Base-by-base conservation (phyloP, 176 grass and related monocot species). In the Triticum timopheevii region DNA sequence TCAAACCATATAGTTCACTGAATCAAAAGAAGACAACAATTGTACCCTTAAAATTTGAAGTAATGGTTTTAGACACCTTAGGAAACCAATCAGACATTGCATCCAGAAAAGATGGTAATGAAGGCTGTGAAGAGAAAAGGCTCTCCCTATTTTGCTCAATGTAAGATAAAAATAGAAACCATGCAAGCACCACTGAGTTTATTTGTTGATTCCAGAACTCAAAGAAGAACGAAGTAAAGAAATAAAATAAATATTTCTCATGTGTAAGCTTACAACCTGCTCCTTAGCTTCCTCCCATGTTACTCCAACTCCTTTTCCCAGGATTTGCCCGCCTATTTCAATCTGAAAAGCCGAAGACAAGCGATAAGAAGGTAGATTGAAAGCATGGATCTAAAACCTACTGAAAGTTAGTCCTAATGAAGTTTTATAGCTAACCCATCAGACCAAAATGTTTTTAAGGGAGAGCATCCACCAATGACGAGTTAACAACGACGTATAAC, bases 221-320 rank as follows among this genome's bases (percentile, higher is more conserved):
- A 19, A 83, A 73, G 28, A 90, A 76, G 20, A 78, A 73, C 33
- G 42, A 59, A 65, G 25, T 8, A 8, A 82, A 76, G 30, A 24
- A 40, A 88, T 45, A n/a, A 66, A 78, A 82, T 2, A 88, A 24
- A 61, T 35, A 16, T 27, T 50, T 63, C 61, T 81, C 76, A 50
- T 47, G 10, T 38, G 73, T 84, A 31, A 40, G 69, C 27, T 56
- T 69, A 84, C 13, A 82, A 94, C 95, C 95, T 92, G 89, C 31
- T 80, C n/a, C 73, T 98, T 95, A 79, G 95, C 93, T 83, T 95
- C 93, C 85, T 95, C 87, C 95, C 95, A 98, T 65, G 89, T 90
- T 87, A 59, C 50, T 81, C 91, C 91, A 88, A 86, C 85, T 85
- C 91, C 91, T 80, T 82, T 76, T 25, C 90, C 93, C 24, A 90